Evolutionary conservation across 768 basidiomycete species (phyloP).

Genomic region (Tephrocybe sp.): DNA sequence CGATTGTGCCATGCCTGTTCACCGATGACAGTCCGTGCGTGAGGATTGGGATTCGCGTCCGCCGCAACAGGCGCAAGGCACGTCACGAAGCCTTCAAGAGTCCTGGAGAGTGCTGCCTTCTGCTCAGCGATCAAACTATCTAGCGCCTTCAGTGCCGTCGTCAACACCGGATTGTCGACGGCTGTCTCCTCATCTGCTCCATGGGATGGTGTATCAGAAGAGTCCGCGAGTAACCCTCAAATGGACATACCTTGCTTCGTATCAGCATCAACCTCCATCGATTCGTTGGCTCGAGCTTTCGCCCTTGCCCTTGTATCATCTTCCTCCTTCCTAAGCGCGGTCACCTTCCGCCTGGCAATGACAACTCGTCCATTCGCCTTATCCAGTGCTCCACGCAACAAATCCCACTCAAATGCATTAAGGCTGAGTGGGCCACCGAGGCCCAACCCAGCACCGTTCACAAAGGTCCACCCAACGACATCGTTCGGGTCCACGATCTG

Average conservation of each 20-base stretch:
- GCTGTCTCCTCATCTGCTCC: conserved; percentile 40
- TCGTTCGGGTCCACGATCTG: conserved; percentile 95
- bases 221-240: background rate
- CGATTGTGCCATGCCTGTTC: conserved; percentile 73
- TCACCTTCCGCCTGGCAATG: conserved; percentile 73
- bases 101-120: conserved; percentile 67
- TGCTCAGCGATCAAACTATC: conserved; percentile 75
- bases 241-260: conserved; percentile 42
- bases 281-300: conserved; percentile 59
- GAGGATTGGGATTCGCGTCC: conserved; percentile 46
- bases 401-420: conserved; percentile 79
- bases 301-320: conserved; percentile 80
- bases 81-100: conserved; percentile 74
- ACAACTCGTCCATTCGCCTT: conserved; percentile 90
- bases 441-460: conserved; percentile 38
- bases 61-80: conserved; percentile 50
- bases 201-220: conserved; percentile 1
- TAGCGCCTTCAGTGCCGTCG: conserved; percentile 72
- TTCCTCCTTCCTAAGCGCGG: conserved; percentile 79
- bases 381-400: conserved; percentile 79
- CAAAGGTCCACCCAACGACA: conserved; percentile 84
- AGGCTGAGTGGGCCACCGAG: conserved; percentile 18
- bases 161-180: conserved; percentile 67
- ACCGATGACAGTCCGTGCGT: conserved; percentile 56
- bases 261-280: conserved; percentile 77